These are phyloP conservation scores for Sanguinoderma infundibulare DNA, from an alignment of 1,284 basidiomycete genomes.

Conservation along the genomic window DNA sequence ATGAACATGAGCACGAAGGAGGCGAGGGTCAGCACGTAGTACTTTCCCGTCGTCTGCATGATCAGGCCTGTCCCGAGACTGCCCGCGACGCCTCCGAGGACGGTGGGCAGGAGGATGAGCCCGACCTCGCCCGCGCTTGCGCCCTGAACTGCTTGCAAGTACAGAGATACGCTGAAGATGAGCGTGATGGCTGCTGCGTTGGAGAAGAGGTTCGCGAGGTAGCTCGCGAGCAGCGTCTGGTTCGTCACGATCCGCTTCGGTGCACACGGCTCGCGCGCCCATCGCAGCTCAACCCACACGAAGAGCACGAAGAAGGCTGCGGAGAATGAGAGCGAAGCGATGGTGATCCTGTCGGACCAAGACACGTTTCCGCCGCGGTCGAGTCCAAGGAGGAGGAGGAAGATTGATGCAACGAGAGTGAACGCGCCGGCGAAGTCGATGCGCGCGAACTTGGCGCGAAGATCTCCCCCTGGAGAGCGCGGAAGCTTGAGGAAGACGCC, in stretches of 20 bases:
- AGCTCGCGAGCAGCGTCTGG: slow-evolving; percentile 53
- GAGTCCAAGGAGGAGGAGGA: slow-evolving; percentile 58
- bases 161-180: slow-evolving; percentile 60
- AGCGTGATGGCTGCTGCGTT: slow-evolving; percentile 48
- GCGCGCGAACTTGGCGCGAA: slow-evolving; percentile 53
- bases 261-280: slow-evolving; percentile 62
- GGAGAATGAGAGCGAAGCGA: slow-evolving; percentile 30
- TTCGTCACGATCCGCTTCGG: slow-evolving; percentile 57
- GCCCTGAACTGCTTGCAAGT: slow-evolving; percentile 58
- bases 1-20: slow-evolving; percentile 44
- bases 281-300: slow-evolving; percentile 41
- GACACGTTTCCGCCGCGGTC: slow-evolving; percentile 62
- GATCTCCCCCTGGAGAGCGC: slow-evolving; percentile 37
- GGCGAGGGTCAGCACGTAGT: slow-evolving; percentile 52
- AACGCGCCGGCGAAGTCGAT: slow-evolving; percentile 63
- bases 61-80: slow-evolving; percentile 55
- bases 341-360: slow-evolving; percentile 48
- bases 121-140: slow-evolving; percentile 52
- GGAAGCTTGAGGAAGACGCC: slow-evolving; percentile 54
- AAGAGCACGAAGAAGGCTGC: slow-evolving; percentile 31
- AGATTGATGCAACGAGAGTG: slow-evolving; percentile 53
- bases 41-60: slow-evolving; percentile 63
- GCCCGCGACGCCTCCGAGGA: slow-evolving; percentile 51
- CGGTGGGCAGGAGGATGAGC: slow-evolving; percentile 51
- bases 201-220: slow-evolving; percentile 62